A percentile compares a stretch with the other conserved stretches of the same genome.
These are phyloP conservation scores for Penicillium subrubescens DNA, from an alignment of 495 filamentous ascomycete genomes.

Conservation along the genomic window DNA sequence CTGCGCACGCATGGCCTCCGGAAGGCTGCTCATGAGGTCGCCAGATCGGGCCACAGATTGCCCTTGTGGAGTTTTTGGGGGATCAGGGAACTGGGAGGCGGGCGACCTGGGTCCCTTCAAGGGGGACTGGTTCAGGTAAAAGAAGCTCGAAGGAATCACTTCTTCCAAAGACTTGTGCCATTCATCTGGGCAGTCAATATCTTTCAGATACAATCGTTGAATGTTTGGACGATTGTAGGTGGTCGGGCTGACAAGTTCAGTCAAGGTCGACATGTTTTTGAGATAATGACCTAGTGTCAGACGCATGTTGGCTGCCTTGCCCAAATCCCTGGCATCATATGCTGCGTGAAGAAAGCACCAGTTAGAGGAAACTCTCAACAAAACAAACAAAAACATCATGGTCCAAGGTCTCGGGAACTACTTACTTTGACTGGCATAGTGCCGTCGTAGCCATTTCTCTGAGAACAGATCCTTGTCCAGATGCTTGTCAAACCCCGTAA, in stretches of 20 bases:
- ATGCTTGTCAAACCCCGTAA: conserved; percentile 69
- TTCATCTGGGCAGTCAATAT: conserved; percentile 85
- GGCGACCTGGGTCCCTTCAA: conserved; percentile 40
- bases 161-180: conserved; percentile 80
- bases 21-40: conserved; percentile 94
- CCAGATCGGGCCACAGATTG: conserved; percentile 62
- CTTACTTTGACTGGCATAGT: conserved; percentile 73
- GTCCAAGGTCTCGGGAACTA: not conserved
- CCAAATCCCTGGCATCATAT: conserved; percentile 75
- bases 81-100: not conserved
- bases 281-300: conserved; percentile 89
- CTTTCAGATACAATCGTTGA: conserved; percentile 91
- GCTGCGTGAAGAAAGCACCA: conserved; percentile 32
- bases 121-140: conserved; percentile 82
- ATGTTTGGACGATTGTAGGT: conserved; percentile 70
- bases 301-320: conserved; percentile 64
- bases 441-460: conserved; percentile 71
- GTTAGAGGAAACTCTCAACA: not conserved
- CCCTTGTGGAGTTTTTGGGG: conserved; percentile 9
- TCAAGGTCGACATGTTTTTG: conserved; percentile 73
- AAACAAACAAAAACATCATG: not conserved
- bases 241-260: conserved; percentile 67
- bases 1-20: conserved; percentile 79
- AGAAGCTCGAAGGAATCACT: conserved; percentile 74
- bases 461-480: conserved; percentile 72